phyloP scores from a whole-genome alignment of 805 yeast genomes.

The Metschnikowia lachancei region DNA sequence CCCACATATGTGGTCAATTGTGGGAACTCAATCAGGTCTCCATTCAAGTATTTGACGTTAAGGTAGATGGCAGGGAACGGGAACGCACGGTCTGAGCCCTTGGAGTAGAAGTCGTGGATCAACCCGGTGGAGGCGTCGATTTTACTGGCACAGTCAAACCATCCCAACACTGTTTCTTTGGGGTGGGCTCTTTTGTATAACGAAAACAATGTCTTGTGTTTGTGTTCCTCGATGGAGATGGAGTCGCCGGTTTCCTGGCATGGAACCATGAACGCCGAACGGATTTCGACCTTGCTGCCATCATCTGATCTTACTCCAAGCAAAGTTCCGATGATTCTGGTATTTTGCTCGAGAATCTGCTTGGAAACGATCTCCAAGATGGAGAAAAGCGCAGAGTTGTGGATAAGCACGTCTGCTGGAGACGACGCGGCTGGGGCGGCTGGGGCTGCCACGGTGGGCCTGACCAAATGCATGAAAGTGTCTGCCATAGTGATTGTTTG shows the following conservation, averaged over 20 bases:
- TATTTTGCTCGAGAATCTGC: constrained; percentile 39
- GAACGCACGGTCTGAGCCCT: constrained; percentile 63
- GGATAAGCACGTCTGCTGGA: constrained; percentile 55
- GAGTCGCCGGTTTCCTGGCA: constrained; percentile 72
- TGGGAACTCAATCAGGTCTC: constrained; percentile 50
- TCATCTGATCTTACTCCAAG: constrained; percentile 82
- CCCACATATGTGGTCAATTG: constrained; percentile 68
- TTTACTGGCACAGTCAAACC: constrained; percentile 67
- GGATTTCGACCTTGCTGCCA: constrained; percentile 69
- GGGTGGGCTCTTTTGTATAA: constrained; percentile 77
- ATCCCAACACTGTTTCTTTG: constrained; percentile 74
- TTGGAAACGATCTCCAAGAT: constrained; percentile 69
- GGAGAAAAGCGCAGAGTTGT: constrained; percentile 71
- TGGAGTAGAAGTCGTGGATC: constrained; percentile 76
- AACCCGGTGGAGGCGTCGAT: constrained; percentile 72
- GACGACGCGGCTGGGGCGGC: constrained; percentile 43
- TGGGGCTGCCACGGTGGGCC: constrained; percentile 50
- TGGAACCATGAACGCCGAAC: constrained; percentile 78
- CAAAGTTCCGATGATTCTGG: constrained; percentile 76
- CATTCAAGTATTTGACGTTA: constrained; percentile 60
- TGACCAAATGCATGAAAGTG: constrained; percentile 42
- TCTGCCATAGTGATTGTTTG: constrained; percentile 2
- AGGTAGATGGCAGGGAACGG: constrained; percentile 80
- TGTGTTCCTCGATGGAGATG: constrained; percentile 72
- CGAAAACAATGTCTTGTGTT: constrained; percentile 66